A percentile compares a stretch with the other conserved stretches of the same genome.
phyloP scores from a whole-genome alignment of 108 stramenopile genomes.

The Tribonema minus region DNA sequence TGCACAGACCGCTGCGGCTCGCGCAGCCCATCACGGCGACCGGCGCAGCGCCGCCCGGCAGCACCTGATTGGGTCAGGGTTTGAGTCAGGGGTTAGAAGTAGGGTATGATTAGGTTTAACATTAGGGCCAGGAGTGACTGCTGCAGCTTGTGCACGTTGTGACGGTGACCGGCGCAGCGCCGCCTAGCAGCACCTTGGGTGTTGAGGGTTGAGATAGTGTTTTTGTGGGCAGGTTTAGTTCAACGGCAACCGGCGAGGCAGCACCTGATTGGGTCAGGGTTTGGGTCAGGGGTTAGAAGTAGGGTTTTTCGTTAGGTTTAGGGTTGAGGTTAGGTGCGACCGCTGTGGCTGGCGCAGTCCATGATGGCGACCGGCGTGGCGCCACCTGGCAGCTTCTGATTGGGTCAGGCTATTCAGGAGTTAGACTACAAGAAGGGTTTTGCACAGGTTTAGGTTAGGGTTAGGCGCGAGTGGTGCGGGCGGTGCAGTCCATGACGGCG shows the following conservation, averaged over 20 bases:
- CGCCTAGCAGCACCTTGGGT: not conserved
- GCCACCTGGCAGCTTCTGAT: not conserved
- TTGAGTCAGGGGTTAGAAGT: not conserved
- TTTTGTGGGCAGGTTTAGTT: too few species aligned
- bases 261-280: not conserved
- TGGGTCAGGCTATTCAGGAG: too few species aligned
- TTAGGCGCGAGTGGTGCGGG: too few species aligned
- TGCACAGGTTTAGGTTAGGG: too few species aligned
- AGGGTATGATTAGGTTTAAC: too few species aligned
- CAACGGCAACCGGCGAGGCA: not conserved
- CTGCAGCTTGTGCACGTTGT: not conserved
- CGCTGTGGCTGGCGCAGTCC: not conserved
- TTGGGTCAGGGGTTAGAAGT: not conserved
- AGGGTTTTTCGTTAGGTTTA: too few species aligned
- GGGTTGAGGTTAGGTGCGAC: not conserved
- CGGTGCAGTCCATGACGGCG: too few species aligned
- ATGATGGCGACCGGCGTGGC: not conserved
- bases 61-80: not conserved
- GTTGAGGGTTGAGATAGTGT: not conserved
- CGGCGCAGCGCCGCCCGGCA: not conserved
- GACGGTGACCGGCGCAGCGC: not conserved
- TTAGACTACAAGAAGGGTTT: too few species aligned
- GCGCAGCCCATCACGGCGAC: not conserved
- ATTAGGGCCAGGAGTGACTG: not conserved
- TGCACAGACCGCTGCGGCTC: not conserved